Conservation (phyloP, 2,329 filamentous ascomycete species). For the Aspergillus pseudoterreus region DNA sequence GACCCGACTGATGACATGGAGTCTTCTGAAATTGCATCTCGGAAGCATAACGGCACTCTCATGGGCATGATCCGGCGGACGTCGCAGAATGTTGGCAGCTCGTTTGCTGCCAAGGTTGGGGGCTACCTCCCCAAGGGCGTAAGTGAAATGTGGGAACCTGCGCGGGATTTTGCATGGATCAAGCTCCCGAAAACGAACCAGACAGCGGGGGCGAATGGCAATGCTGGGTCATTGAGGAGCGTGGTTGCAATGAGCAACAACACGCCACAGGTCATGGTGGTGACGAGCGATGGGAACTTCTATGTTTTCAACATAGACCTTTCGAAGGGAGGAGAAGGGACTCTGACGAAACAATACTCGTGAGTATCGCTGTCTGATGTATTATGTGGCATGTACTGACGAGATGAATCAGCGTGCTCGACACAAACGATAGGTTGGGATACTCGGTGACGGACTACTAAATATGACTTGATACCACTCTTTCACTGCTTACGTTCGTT, state of each 20-base stretch:
- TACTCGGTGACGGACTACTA: constrained; percentile 33
- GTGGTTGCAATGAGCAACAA: constrained; percentile 98
- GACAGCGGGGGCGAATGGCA: constrained; percentile 33
- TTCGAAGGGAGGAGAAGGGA: constrained; percentile 89
- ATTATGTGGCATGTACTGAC: constrained; percentile 10
- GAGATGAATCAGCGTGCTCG: constrained; percentile 34
- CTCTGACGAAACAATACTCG: constrained; percentile 88
- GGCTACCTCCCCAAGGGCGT: constrained; percentile 91
- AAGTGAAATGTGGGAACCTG: constrained; percentile 95
- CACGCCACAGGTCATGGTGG: constrained; percentile 95
- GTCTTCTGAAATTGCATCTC: constrained; percentile 31
- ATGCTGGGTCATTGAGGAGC: constrained; percentile 65
- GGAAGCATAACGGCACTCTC: constrained; percentile 68
- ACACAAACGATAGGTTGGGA: constrained; percentile 42
- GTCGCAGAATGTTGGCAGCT: constrained; percentile 87
- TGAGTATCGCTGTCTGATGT: constrained; percentile 49
- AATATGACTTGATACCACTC: constrained; percentile 7
- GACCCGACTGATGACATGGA: constrained; percentile 27
- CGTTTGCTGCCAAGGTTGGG: constrained; percentile 82
- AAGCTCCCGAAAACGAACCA: constrained; percentile 69
- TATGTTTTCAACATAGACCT: constrained; percentile 95
- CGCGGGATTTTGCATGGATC: constrained; percentile 93
- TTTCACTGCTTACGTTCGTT: constrained; percentile 7
- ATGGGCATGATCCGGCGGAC: constrained; percentile 90
- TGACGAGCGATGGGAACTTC: constrained; percentile 92